Conservation (phyloP, 805 yeast species). For the Alloascoidea africana region DNA sequence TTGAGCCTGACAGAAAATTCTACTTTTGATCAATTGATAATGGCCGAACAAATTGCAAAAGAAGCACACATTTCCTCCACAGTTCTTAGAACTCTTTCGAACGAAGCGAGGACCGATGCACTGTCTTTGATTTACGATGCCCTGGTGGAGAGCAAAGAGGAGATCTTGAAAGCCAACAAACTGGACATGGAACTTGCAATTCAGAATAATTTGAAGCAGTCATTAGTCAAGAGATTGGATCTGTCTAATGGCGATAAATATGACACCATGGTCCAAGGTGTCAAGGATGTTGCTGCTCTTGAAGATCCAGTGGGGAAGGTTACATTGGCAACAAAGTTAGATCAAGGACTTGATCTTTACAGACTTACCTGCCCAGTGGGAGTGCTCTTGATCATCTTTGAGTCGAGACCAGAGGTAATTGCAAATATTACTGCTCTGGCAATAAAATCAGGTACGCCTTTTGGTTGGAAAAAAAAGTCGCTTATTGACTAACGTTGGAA, state of each 20-base stretch:
- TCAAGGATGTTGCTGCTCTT: constrained; percentile 75
- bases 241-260: constrained; percentile 70
- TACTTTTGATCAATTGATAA: constrained; percentile 2
- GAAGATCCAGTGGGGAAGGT: constrained; percentile 90
- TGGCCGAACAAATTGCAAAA: constrained; percentile 64
- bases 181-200: constrained; percentile 59
- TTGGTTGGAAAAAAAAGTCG: too few relatives aligned
- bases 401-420: constrained; percentile 94
- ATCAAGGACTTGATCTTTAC: constrained; percentile 74
- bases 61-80: constrained; percentile 78
- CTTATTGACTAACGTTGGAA: too few relatives aligned
- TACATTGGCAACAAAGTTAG: constrained; percentile 71
- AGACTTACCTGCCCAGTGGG: constrained; percentile 92
- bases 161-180: constrained; percentile 58
- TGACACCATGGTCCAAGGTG: constrained; percentile 90
- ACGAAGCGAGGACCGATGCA: constrained; percentile 61
- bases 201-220: constrained; percentile 38
- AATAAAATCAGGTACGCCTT: constrained; percentile 86
- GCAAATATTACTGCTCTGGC: constrained; percentile 95
- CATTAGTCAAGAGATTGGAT: constrained; percentile 77
- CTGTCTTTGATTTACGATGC: constrained; percentile 60
- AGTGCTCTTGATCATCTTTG: constrained; percentile 82
- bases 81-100: constrained; percentile 58
- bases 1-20: background rate
- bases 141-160: constrained; percentile 38